These are phyloP conservation scores for Yueomyces sp. DNA, from an alignment of 805 yeast species.

Conservation along the genomic window DNA sequence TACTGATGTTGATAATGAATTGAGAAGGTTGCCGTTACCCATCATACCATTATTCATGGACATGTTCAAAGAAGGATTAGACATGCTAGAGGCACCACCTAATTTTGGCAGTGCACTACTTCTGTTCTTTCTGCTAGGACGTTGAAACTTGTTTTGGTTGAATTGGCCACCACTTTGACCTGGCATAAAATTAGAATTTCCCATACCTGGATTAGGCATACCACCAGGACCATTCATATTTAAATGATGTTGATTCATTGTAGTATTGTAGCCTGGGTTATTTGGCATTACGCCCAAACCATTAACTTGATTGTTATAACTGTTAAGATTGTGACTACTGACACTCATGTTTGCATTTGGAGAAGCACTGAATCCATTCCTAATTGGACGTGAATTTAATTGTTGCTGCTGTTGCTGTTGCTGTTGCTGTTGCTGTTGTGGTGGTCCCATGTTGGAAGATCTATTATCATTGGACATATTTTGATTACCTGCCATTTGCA, in stretches of 20 bases:
- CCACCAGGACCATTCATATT: not conserved
- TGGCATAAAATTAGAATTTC: no score
- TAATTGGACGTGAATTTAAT: not conserved
- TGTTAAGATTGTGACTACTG: no score
- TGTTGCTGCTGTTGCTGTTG: not conserved
- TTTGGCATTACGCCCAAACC: not conserved
- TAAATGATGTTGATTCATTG: not conserved
- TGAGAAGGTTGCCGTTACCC: slow-evolving; percentile 10
- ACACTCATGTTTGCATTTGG: not conserved
- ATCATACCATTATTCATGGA: slow-evolving; percentile 1
- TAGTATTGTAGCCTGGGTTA: not conserved
- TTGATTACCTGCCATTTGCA: not conserved
- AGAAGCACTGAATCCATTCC: not conserved
- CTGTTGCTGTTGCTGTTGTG: not conserved
- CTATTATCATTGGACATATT: no score
- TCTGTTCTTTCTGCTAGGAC: slow-evolving; percentile 26
- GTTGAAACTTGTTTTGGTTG: slow-evolving; percentile 6
- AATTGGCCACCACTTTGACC: not conserved
- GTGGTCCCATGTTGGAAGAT: not conserved
- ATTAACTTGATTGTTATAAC: not conserved
- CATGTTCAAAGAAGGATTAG: not conserved
- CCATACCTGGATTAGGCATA: slow-evolving; percentile 1
- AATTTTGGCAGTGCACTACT: slow-evolving; percentile 21
- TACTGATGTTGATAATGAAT: slow-evolving; percentile 6
- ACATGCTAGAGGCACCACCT: slow-evolving; percentile 19